Conservation (phyloP, 2,329 filamentous ascomycete genomes). For the Bimuria novae-zelandiae region DNA sequence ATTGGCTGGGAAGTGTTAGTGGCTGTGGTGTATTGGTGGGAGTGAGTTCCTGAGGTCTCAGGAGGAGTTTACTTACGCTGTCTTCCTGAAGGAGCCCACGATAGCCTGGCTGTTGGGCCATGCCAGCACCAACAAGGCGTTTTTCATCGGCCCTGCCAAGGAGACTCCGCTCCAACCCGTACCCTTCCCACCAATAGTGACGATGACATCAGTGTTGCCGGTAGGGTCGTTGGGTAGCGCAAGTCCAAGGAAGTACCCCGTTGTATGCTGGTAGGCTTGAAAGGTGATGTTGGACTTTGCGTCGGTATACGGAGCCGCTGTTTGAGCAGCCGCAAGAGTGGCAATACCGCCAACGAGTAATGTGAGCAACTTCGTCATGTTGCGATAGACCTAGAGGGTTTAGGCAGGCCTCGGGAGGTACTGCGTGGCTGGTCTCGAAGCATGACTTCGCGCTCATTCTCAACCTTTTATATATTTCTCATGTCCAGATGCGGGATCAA, state of each 20-base stretch:
- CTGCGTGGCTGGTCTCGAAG: not conserved
- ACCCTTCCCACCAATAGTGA: constrained; percentile 55
- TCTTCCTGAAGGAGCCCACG: constrained; percentile 52
- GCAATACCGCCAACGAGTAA: constrained; percentile 15
- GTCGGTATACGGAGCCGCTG: constrained; percentile 33
- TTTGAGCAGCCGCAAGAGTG: constrained; percentile 21
- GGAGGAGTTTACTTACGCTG: constrained; percentile 26
- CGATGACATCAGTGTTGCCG: constrained; percentile 57
- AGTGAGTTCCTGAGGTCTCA: not conserved
- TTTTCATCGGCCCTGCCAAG: constrained; percentile 54
- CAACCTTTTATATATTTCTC: not conserved
- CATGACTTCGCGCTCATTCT: too few species aligned
- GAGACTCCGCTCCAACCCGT: constrained; percentile 57
- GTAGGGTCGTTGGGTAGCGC: constrained; percentile 50
- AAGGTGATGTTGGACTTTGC: constrained; percentile 35
- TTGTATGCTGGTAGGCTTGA: constrained; percentile 28
- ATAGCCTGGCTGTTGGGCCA: constrained; percentile 56
- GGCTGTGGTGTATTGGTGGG: not conserved
- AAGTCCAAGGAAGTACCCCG: constrained; percentile 54
- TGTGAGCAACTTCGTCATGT: constrained; percentile 27
- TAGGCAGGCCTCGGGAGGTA: not conserved
- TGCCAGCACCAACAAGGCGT: constrained; percentile 54
- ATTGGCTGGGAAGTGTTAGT: constrained; percentile 36
- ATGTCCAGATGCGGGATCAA: too few species aligned
- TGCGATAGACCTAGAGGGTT: not conserved